Evolutionary conservation across 164 flowering plant genomes (phyloP).

Genomic region (Malania oleifera): DNA sequence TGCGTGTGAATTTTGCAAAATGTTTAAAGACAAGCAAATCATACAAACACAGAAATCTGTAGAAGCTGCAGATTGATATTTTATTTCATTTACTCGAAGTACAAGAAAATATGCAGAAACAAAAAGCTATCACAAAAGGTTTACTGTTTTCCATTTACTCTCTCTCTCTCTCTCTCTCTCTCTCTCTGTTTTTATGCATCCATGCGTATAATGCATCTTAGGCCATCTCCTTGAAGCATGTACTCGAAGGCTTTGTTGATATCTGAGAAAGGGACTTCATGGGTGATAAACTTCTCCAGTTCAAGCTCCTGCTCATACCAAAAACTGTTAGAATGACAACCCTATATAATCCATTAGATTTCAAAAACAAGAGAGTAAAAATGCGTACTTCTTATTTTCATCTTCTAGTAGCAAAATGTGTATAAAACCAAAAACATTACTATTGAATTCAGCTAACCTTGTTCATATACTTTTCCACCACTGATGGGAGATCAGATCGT

Average conservation of each 20-base stretch:
- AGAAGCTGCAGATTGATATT: too few relatives aligned
- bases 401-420: not conserved
- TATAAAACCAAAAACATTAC: not conserved
- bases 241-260: conserved; percentile 38
- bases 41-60: too few relatives aligned
- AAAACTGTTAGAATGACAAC: not conserved
- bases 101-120: too few relatives aligned
- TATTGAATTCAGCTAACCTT: conserved; percentile 32
- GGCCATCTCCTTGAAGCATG: conserved; percentile 24
- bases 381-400: too few relatives aligned
- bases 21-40: too few relatives aligned
- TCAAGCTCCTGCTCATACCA: conserved; percentile 18
- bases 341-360: not conserved
- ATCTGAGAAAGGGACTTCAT: conserved; percentile 25
- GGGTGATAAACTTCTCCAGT: conserved; percentile 32
- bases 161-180: too few relatives aligned
- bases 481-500: conserved; percentile 51
- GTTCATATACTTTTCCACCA: conserved; percentile 69
- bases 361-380: not conserved
- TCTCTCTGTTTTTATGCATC: conserved; percentile 12
- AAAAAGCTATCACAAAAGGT: too few relatives aligned
- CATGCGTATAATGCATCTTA: conserved; percentile 30
- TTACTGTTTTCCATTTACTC: too few relatives aligned
- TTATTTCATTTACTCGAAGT: too few relatives aligned
- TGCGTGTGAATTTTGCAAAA: too few relatives aligned